Evolutionary conservation across 345 rosid species (phyloP).

Genomic region (Pugionium cornutum): DNA sequence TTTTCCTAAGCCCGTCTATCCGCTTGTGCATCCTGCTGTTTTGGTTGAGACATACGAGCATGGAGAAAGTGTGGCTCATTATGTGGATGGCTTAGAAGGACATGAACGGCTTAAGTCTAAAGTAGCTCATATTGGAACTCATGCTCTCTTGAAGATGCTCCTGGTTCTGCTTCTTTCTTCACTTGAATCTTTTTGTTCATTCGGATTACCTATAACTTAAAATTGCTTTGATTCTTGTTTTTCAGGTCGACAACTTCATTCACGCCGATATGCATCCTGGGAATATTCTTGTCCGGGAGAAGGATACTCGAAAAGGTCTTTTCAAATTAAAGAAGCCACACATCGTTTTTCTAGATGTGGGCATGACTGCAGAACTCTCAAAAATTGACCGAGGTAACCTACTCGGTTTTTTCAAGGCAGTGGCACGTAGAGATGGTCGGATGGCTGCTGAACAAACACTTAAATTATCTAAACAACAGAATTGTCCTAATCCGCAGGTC

Average conservation of each 20-base stretch:
- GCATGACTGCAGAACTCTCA: slow-evolving; percentile 99
- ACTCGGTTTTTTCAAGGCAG: slow-evolving; percentile 88
- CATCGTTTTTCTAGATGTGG: slow-evolving; percentile 92
- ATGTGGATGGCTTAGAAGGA: slow-evolving; percentile 78
- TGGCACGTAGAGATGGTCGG: slow-evolving; percentile 88
- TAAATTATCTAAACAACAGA: slow-evolving; percentile 80
- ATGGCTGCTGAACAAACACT: slow-evolving; percentile 85
- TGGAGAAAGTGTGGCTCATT: slow-evolving; percentile 85
- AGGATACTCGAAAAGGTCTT: slow-evolving; percentile 59
- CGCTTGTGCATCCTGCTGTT: slow-evolving; percentile 96
- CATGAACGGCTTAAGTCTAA: slow-evolving; percentile 64
- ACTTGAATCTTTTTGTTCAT: slow-evolving; percentile 1
- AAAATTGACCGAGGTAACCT: slow-evolving; percentile 72
- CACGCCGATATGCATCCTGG: slow-evolving; percentile 99
- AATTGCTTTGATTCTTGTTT: slow-evolving; percentile 1
- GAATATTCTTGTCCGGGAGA: slow-evolving; percentile 82
- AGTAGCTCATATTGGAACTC: slow-evolving; percentile 94
- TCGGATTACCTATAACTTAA: background rate
- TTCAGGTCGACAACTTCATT: slow-evolving; percentile 95
- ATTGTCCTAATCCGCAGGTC: slow-evolving; percentile 84
- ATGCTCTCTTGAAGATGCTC: slow-evolving; percentile 98
- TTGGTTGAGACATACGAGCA: slow-evolving; percentile 92
- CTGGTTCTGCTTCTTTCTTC: slow-evolving; percentile 53
- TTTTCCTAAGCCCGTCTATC: slow-evolving; percentile 93
- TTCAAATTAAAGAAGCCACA: slow-evolving; percentile 94